Conservation (phyloP, 2,329 filamentous ascomycete genomes). For the Alternaria sp. region DNA sequence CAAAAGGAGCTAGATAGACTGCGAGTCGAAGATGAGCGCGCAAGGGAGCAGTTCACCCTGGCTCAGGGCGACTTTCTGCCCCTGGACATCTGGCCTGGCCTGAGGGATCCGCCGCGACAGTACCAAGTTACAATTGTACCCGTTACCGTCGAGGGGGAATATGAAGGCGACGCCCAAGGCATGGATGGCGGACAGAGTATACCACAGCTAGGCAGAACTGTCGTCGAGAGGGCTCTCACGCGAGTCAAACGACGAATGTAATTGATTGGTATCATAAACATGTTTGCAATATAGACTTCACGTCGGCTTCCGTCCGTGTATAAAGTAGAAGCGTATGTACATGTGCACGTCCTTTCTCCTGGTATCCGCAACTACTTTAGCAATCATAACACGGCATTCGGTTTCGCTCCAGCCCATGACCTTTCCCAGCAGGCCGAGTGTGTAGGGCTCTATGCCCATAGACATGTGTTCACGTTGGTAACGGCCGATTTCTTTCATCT, state of each 20-base stretch:
- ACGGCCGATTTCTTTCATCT: conserved; percentile 60
- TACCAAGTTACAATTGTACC: conserved; percentile 46
- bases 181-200: conserved; percentile 41
- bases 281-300: neutral
- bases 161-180: conserved; percentile 22
- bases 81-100: conserved; percentile 82
- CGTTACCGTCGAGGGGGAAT: conserved; percentile 26
- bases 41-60: conserved; percentile 79
- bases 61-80: conserved; percentile 89
- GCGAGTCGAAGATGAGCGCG: conserved; percentile 72
- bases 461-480: conserved; percentile 51
- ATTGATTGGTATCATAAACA: conserved; percentile 21
- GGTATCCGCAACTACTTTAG: conserved; percentile 46
- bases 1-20: conserved; percentile 78
- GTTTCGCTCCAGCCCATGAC: conserved; percentile 48
- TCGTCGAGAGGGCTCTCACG: conserved; percentile 48
- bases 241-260: conserved; percentile 50
- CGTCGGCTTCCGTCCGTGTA: conserved; percentile 43
- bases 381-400: conserved; percentile 47
- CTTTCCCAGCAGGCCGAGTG: conserved; percentile 48
- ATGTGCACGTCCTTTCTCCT: conserved; percentile 40
- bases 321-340: conserved; percentile 49
- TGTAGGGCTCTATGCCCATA: conserved; percentile 50
- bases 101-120: conserved; percentile 46
- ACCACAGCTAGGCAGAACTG: conserved; percentile 46